Percentiles rank a stretch among this genome's conserved stretches.
phyloP scores from a whole-genome alignment of 371 early-diverging fungal species.

The Parasitella parasitica region DNA sequence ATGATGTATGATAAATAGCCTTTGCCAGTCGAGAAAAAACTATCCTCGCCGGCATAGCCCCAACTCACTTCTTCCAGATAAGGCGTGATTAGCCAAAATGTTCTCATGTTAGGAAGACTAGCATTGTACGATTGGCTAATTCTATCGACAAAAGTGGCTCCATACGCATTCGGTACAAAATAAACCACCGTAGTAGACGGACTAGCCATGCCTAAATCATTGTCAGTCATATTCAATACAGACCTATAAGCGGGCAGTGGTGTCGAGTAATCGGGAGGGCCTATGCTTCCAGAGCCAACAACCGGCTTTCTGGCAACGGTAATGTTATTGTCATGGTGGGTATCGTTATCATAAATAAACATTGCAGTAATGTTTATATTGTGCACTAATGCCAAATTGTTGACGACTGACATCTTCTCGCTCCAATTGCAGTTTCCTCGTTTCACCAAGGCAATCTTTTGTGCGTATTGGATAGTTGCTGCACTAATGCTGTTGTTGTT shows the following conservation, averaged over 20 bases:
- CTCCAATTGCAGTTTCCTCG: constrained; percentile 33
- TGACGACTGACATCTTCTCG: constrained; percentile 21
- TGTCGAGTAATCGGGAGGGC: constrained; percentile 1
- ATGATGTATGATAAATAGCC: constrained; percentile 45
- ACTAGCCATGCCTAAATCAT: constrained; percentile 14
- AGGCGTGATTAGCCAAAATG: constrained; percentile 16
- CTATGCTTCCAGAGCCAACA: constrained; percentile 2
- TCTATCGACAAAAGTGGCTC: constrained; percentile 5
- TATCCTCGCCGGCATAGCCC: background rate
- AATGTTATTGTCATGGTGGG: background rate
- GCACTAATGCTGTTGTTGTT: constrained; percentile 8
- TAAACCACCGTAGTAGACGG: constrained; percentile 13
- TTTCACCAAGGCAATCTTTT: constrained; percentile 26
- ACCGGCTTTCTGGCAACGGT: background rate
- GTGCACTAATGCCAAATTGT: constrained; percentile 4
- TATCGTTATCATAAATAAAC: constrained; percentile 31
- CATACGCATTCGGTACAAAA: constrained; percentile 26
- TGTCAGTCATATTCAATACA: constrained; percentile 27
- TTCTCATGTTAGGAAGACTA: constrained; percentile 1
- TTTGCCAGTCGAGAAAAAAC: constrained; percentile 19
- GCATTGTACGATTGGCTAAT: constrained; percentile 9
- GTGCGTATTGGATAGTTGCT: constrained; percentile 3
- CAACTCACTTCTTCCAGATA: constrained; percentile 3
- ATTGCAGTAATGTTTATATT: constrained; percentile 17
- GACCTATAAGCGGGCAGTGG: constrained; percentile 15